phyloP scores from a whole-genome alignment of 495 filamentous ascomycete species.

The Rostrohypoxylon terebratum region DNA sequence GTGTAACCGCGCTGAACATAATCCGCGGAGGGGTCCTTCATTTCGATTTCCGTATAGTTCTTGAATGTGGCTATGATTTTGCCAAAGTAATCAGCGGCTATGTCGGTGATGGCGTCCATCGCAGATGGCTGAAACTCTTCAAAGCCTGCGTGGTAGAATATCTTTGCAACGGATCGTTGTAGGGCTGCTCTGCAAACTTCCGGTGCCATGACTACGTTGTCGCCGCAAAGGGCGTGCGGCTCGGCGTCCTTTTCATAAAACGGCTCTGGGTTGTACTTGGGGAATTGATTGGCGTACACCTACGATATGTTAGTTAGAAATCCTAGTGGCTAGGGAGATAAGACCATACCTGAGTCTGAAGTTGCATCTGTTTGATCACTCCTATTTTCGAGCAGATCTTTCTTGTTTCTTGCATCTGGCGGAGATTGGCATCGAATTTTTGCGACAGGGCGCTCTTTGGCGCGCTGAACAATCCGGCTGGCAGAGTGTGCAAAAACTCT shows the following conservation, averaged over 20 bases:
- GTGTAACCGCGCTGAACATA: conserved; percentile 30
- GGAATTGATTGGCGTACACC: conserved; percentile 98
- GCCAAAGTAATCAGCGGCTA: conserved; percentile 88
- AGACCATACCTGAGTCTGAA: conserved; percentile 86
- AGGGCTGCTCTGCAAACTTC: conserved; percentile 83
- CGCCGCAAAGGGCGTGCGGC: conserved; percentile 85
- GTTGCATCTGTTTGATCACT: conserved; percentile 99
- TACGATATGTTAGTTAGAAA: conserved; percentile 51
- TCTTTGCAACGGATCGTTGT: conserved; percentile 89
- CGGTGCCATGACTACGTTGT: conserved; percentile 85
- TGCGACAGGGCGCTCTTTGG: conserved; percentile 79
- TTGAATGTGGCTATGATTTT: conserved; percentile 84
- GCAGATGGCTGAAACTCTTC: conserved; percentile 97
- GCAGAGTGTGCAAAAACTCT: conserved; percentile 80
- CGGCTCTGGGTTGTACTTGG: conserved; percentile 93
- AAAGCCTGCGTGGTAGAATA: conserved; percentile 97
- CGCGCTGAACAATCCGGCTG: conserved; percentile 79
- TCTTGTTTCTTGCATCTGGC: conserved; percentile 95
- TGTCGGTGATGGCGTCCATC: conserved; percentile 88
- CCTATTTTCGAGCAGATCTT: conserved; percentile 96
- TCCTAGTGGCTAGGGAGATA: not conserved
- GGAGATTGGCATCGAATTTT: conserved; percentile 89
- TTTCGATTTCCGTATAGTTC: conserved; percentile 84
- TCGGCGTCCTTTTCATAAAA: conserved; percentile 88
- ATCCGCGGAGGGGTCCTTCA: conserved; percentile 62